A percentile compares a stretch with the other conserved stretches of the same genome.
These are phyloP conservation scores for Lycium ferocissimum DNA, from an alignment of 257 asterid species.

Conservation along the genomic window DNA sequence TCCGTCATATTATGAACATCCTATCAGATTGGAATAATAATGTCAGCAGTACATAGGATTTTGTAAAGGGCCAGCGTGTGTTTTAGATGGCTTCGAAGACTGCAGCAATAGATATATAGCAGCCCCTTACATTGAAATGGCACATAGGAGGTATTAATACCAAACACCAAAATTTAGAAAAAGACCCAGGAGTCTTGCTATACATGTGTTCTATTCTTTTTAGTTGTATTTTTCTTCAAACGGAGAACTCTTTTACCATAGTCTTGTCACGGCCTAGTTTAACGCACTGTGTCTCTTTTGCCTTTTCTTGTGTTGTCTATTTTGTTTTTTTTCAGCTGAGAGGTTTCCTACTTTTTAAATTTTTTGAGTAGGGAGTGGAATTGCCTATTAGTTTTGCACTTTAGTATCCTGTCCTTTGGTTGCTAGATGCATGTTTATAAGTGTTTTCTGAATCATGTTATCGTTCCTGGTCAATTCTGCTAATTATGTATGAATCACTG, in stretches of 20 bases:
- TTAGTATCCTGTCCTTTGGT: neutral
- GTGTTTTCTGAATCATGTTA: neutral
- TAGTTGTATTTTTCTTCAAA: neutral
- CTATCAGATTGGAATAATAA: neutral
- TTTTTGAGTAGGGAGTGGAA: neutral
- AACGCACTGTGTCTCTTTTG: neutral
- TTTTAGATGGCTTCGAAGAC: neutral
- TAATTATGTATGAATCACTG: neutral
- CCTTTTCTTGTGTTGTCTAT: neutral
- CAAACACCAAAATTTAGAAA: neutral
- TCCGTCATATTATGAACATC: neutral
- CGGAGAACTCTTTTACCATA: neutral
- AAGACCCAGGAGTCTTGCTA: neutral
- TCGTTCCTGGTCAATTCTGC: neutral
- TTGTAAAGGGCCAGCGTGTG: neutral
- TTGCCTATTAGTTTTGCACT: neutral
- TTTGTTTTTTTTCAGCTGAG: neutral
- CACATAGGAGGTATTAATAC: neutral
- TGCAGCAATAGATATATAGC: neutral
- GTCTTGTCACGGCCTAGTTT: neutral
- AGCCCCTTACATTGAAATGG: neutral
- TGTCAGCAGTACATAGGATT: neutral
- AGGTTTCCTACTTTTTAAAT: neutral
- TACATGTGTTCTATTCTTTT: neutral
- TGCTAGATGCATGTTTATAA: neutral